These are phyloP conservation scores for Pholiota adiposa DNA, from an alignment of 1,284 basidiomycete species.

Conservation along the genomic window DNA sequence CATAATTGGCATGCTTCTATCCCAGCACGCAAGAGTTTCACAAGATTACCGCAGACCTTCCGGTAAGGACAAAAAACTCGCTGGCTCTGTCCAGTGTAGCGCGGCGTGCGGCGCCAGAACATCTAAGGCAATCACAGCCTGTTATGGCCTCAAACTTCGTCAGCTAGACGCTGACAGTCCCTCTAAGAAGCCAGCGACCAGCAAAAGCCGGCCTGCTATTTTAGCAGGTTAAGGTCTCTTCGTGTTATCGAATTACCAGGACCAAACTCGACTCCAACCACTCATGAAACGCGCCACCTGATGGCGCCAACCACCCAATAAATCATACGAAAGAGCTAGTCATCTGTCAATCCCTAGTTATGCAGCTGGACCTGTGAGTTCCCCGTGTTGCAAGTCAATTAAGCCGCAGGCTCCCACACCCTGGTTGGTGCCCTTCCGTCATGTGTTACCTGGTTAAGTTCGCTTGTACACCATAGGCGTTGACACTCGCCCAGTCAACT, in stretches of 20 bases:
- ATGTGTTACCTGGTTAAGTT: too few relatives aligned
- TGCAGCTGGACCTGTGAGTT: conserved; percentile 50
- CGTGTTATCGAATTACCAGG: conserved; percentile 72
- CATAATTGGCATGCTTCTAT: conserved; percentile 68
- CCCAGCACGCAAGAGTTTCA: conserved; percentile 60
- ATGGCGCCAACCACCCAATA: conserved; percentile 57
- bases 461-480: too few relatives aligned
- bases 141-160: conserved; percentile 60
- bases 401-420: too few relatives aligned
- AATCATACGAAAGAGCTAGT: conserved; percentile 57
- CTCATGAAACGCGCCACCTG: conserved; percentile 57
- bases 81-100: conserved; percentile 31
- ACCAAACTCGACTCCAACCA: conserved; percentile 64
- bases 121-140: conserved; percentile 60
- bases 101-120: conserved; percentile 54
- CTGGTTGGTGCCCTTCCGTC: too few relatives aligned
- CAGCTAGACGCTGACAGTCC: conserved; percentile 49
- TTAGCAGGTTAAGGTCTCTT: conserved; percentile 65
- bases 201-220: conserved; percentile 52
- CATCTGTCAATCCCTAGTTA: conserved; percentile 57
- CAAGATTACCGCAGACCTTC: conserved; percentile 63
- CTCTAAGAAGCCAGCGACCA: conserved; percentile 52
- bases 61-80: conserved; percentile 47
- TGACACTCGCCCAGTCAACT: too few relatives aligned
- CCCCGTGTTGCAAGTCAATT: conserved; percentile 44